Base-by-base conservation (phyloP, 179 eudicot genomes). In the Beta macrorhiza region DNA sequence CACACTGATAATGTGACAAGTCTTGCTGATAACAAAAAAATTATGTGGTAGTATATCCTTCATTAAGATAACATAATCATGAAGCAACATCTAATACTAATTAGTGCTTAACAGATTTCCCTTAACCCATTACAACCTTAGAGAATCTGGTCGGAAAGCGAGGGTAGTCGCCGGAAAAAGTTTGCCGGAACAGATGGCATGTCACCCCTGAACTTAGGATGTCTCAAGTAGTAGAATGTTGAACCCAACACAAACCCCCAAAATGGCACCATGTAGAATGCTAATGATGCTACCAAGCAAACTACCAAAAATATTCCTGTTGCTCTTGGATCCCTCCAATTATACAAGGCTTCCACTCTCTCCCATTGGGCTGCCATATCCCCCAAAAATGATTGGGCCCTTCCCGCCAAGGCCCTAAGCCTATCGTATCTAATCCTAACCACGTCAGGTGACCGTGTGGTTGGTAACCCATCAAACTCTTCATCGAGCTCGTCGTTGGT, bases 311-410 rank as follows among this genome's bases (percentile, higher is more conserved):
- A 93, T 85, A 94, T 87, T 1, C 90, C 96, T 1, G 93, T 93
- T 0, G 98, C 98, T 59, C 98, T 86, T 5, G 98, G 98, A 58
- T 94, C 98, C 86, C 85, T 90, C 98, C 97, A 94, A 67, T 90
- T 90, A 79, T 90, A 89, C 78, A 93, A 53, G 5, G 94, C 98
- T 78, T 94, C 98, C 29, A 94, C 82, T 14, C 98, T 81, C 79
- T 94, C 97, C 78, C 98, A 95, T 58, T 93, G 96, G 25, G 97
- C 94, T 7, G 97, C 98, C 81, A 94, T 87, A 75, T 94, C 98
- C 14, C 97, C 98, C 61, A 93, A 79, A 12, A 94, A 93, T 0
- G 92, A 87, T 80, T 94, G 98, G 8, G 96, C 97, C 81, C 96
- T 80, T 0, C 97, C 93, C 0, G 94, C 98, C 67, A 94, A 82